Evolutionary conservation across 148 eudicot genomes (phyloP).

Genomic region (Tetragonia tetragonoides): DNA sequence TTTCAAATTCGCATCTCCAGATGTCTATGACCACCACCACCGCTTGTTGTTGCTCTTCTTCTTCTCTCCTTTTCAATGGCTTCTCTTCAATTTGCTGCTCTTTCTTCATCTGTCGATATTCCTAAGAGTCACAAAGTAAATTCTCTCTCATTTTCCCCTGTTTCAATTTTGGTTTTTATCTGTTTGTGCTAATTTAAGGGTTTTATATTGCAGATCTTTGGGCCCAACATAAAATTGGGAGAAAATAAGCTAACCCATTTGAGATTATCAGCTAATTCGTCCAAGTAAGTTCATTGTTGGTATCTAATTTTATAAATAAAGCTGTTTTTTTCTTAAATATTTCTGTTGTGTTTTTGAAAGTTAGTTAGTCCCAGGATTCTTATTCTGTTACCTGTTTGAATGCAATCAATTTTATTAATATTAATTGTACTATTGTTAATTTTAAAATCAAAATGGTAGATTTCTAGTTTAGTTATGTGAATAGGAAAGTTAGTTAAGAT

Average conservation of each 20-base stretch:
- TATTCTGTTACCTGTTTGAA: neutral
- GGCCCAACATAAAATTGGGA: constrained; percentile 38
- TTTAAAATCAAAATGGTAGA: no score
- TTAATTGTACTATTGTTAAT: no score
- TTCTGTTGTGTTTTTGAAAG: neutral
- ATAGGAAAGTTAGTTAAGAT: no score
- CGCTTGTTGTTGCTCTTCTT: neutral
- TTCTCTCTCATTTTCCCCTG: neutral
- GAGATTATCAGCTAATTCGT: constrained; percentile 33
- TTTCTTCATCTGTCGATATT: constrained; percentile 12
- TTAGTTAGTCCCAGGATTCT: neutral
- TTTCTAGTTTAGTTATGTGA: no score
- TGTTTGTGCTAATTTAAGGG: constrained; percentile 18
- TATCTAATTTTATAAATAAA: neutral
- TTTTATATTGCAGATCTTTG: constrained; percentile 47
- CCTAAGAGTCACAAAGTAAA: constrained; percentile 13
- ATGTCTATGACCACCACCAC: constrained; percentile 22
- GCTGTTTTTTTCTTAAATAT: neutral
- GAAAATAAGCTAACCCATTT: constrained; percentile 45
- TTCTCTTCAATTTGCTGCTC: constrained; percentile 33
- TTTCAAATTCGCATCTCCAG: constrained; percentile 18
- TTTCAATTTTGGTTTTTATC: neutral
- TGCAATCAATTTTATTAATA: no score
- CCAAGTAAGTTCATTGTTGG: constrained; percentile 30
- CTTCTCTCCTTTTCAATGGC: constrained; percentile 36